Percentiles rank a stretch among this genome's conserved stretches.
phyloP scores from a whole-genome alignment of 768 basidiomycete genomes.

The Mycena maculata region DNA sequence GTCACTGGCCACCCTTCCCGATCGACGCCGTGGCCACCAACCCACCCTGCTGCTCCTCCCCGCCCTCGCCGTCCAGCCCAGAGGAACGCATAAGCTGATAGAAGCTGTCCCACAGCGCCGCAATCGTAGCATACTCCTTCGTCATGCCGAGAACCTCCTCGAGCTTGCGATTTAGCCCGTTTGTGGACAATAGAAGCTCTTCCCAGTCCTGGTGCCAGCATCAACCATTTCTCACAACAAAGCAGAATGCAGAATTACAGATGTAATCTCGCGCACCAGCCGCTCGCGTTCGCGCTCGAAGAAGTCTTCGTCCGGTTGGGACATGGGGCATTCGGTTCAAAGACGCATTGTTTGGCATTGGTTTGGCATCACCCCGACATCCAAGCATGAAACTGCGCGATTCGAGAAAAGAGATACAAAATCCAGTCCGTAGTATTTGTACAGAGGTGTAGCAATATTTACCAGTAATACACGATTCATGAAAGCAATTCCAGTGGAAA shows the following conservation, averaged over 20 bases:
- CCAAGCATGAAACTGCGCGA: background rate
- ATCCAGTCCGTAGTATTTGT: conserved; percentile 27
- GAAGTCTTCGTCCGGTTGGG: conserved; percentile 65
- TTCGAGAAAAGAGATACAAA: conserved; percentile 22
- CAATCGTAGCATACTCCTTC: conserved; percentile 90
- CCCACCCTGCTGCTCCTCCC: conserved; percentile 44
- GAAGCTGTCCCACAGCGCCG: conserved; percentile 85
- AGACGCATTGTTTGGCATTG: conserved; percentile 7
- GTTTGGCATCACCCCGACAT: background rate
- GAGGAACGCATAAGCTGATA: conserved; percentile 78
- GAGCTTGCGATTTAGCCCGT: conserved; percentile 88
- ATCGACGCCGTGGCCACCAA: conserved; percentile 37
- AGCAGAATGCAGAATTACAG: conserved; percentile 55
- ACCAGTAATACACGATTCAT: conserved; percentile 27
- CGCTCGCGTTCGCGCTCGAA: conserved; percentile 86
- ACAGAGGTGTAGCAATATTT: conserved; percentile 27
- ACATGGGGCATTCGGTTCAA: conserved; percentile 13
- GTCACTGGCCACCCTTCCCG: background rate
- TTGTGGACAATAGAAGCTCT: conserved; percentile 85
- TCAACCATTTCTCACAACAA: conserved; percentile 2
- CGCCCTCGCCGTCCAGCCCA: conserved; percentile 47
- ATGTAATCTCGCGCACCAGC: conserved; percentile 78
- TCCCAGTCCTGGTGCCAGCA: conserved; percentile 78
- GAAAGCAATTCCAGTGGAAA: conserved; percentile 9
- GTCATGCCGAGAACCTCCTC: conserved; percentile 95